Percentiles rank a stretch among this genome's conserved stretches.
Evolutionary conservation across 2,329 filamentous ascomycete genomes (phyloP).

Genomic region (Neonectria sp.): DNA sequence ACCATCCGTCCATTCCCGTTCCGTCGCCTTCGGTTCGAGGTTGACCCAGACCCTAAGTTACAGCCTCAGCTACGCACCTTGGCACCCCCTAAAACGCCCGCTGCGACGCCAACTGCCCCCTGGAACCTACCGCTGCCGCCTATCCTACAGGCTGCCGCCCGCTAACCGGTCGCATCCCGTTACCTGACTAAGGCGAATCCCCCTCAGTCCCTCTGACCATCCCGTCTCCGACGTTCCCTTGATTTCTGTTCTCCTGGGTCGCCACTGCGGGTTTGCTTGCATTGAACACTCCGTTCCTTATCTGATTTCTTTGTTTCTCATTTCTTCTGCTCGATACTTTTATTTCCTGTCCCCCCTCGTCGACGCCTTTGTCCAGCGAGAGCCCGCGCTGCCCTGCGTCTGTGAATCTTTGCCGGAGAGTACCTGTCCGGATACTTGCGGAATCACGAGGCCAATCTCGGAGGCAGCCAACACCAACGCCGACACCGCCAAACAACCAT

Average conservation of each 20-base stretch:
- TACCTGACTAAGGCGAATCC: constrained; percentile 4
- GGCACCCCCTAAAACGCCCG: neutral
- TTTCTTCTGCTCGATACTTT: constrained; percentile 2
- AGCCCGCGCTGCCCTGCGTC: constrained; percentile 1
- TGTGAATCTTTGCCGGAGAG: neutral
- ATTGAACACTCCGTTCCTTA: constrained; percentile 30
- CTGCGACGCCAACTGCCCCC: neutral
- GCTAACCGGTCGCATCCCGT: neutral
- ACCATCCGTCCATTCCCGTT: neutral
- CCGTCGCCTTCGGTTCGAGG: neutral
- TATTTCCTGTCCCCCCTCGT: constrained; percentile 9
- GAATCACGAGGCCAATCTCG: constrained; percentile 34
- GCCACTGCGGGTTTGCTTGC: constrained; percentile 29
- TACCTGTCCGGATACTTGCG: constrained; percentile 18
- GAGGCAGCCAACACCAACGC: constrained; percentile 44
- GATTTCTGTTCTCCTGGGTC: constrained; percentile 28
- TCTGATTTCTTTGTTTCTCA: constrained; percentile 4
- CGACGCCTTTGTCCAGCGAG: constrained; percentile 7
- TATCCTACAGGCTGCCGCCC: neutral
- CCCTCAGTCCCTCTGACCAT: constrained; percentile 5
- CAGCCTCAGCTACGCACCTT: neutral
- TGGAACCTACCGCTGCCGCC: neutral
- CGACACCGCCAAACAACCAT: constrained; percentile 30
- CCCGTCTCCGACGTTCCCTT: constrained; percentile 39
- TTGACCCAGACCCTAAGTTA: too few species aligned